phyloP scores from a whole-genome alignment of 2,329 filamentous ascomycete genomes.

The Xylaria sp. region DNA sequence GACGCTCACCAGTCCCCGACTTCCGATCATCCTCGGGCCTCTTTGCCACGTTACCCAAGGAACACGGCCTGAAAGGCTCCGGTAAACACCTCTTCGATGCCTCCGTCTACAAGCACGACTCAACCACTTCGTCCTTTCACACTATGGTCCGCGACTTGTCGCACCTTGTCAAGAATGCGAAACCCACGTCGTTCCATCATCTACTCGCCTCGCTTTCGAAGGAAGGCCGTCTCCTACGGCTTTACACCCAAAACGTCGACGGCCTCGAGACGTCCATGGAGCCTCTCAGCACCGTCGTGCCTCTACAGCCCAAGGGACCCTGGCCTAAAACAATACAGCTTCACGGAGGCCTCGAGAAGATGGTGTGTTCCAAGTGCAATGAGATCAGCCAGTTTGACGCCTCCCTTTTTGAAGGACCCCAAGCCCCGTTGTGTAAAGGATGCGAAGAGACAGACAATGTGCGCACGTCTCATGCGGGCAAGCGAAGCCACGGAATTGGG shows the following conservation, averaged over 20 bases:
- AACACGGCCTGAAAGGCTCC: constrained; percentile 91
- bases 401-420: constrained; percentile 82
- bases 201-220: constrained; percentile 88
- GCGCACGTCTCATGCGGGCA: constrained; percentile 79
- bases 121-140: constrained; percentile 90
- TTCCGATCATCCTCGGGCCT: constrained; percentile 92
- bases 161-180: constrained; percentile 77
- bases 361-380: constrained; percentile 95
- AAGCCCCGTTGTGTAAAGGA: constrained; percentile 79
- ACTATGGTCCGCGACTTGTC: constrained; percentile 94
- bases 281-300: constrained; percentile 82
- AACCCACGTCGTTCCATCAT: constrained; percentile 91
- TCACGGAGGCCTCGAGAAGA: constrained; percentile 92
- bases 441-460: constrained; percentile 81
- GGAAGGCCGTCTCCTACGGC: constrained; percentile 84
- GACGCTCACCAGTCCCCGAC: constrained; percentile 75
- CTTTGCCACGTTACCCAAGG: constrained; percentile 83
- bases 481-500: constrained; percentile 93
- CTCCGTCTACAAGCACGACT: constrained; percentile 93
- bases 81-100: constrained; percentile 97
- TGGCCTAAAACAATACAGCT: constrained; percentile 96
- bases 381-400: constrained; percentile 79
- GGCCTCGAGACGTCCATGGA: constrained; percentile 87
- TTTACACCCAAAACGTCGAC: constrained; percentile 98
- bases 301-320: constrained; percentile 82